phyloP scores from a whole-genome alignment of 1,139 yeast species.

The Yamadazyma diospyri region DNA sequence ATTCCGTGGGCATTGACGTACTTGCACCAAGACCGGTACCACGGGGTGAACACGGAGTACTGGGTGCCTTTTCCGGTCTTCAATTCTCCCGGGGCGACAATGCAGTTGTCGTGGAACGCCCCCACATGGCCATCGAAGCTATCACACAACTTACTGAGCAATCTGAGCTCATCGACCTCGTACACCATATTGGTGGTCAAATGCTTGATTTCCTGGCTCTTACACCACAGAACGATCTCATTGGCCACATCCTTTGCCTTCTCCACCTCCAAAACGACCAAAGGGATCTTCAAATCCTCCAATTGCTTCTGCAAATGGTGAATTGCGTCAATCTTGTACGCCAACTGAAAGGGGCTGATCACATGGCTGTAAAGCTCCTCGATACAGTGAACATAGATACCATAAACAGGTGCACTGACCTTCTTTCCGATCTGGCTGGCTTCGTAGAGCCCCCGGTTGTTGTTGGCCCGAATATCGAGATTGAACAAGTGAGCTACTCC shows the following conservation, averaged over 20 bases:
- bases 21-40: slow-evolving; percentile 45
- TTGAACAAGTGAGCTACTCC: slow-evolving; percentile 42
- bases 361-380: slow-evolving; percentile 40
- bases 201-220: slow-evolving; percentile 23
- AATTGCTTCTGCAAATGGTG: slow-evolving; percentile 26
- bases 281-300: slow-evolving; percentile 33
- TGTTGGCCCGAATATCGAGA: slow-evolving; percentile 38
- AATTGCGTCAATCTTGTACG: slow-evolving; percentile 34
- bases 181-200: slow-evolving; percentile 44
- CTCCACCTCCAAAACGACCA: slow-evolving; percentile 31
- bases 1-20: slow-evolving; percentile 1
- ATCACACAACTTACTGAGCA: slow-evolving; percentile 23
- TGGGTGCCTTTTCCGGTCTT: slow-evolving; percentile 42
- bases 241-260: slow-evolving; percentile 20
- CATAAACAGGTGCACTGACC: slow-evolving; percentile 25
- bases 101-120: slow-evolving; percentile 45
- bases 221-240: slow-evolving; percentile 22
- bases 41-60: slow-evolving; percentile 51
- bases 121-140: slow-evolving; percentile 10
- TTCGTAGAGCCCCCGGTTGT: slow-evolving; percentile 36
- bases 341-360: slow-evolving; percentile 40
- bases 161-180: slow-evolving; percentile 50
- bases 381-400: slow-evolving; percentile 37
- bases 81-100: slow-evolving; percentile 43
- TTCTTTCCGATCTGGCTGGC: slow-evolving; percentile 28